Evolutionary conservation across 768 basidiomycete genomes (phyloP), one percentile per base, ranked within the genome.

Genomic region (Candolleomyces efflorescens): DNA sequence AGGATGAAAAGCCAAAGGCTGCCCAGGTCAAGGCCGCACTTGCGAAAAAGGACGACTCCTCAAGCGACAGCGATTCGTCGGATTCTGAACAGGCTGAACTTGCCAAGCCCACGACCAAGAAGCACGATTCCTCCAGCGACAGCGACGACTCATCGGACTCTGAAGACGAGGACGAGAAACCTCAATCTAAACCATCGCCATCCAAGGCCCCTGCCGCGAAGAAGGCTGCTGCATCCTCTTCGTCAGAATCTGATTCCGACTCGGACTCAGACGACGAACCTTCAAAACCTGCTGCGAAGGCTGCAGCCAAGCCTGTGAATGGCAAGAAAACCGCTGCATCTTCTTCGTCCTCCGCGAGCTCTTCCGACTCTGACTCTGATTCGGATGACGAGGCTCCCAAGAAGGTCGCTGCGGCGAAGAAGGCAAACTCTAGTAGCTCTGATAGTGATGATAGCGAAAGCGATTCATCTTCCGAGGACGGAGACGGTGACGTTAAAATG

Each of bases 401-500:
- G n/a, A n/a, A n/a, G n/a, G n/a, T n/a, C 24, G 55, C 55, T 43
- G 56, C 59, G 38, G 53, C 51, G 57, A 67, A 68, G 41, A 11
- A 62, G 62, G 32, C 32, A 32, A 11, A 32, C 54, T 67, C 62
- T 12, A 58, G 67, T 49, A 69, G 69, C 50, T 66, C 66, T 13
- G 68, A 67, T 54, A 64, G 63, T 32, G 32, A 32, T 32, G 32
- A 32, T 32, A 32, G 2, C 32, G 32, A 32, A 11, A 32, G 32
- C 32, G 32, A 32, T 32, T 32, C 32, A 32, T 32, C 32, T 36
- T 71, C 70, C 20, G 60, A 60, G 36, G 78, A 78, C 23, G 75
- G 77, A 20, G 79, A 82, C 59, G 75, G 75, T 17, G 86, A 87
- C 65, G 83, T 79, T 18, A 79, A 86, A 64, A 87, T 86, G 82